Conservation (phyloP, 371 early-diverging fungal species). For the Zopfochytrium polystomum region DNA sequence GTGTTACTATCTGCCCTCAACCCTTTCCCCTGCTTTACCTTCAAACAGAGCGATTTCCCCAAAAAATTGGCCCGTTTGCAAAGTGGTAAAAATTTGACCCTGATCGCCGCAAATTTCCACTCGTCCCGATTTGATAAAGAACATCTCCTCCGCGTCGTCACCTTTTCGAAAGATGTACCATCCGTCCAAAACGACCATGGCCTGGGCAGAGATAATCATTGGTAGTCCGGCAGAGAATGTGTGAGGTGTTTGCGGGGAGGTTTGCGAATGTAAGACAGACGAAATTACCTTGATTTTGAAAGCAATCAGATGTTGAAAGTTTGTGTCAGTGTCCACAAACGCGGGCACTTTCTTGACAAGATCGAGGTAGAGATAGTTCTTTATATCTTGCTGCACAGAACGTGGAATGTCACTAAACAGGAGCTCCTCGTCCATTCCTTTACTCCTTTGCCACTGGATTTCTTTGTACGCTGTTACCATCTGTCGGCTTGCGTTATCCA, state of each 20-base stretch:
- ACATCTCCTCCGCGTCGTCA: constrained; percentile 42
- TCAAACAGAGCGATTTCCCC: constrained; percentile 43
- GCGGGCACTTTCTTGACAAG: constrained; percentile 36
- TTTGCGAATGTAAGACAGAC: background rate
- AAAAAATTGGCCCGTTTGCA: constrained; percentile 34
- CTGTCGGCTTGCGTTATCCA: too few relatives aligned
- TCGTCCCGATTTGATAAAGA: constrained; percentile 36
- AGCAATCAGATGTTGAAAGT: constrained; percentile 31
- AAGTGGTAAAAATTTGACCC: constrained; percentile 24
- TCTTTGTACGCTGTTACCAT: constrained; percentile 37
- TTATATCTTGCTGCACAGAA: constrained; percentile 38
- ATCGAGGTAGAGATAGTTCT: constrained; percentile 39
- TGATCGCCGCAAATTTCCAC: constrained; percentile 33
- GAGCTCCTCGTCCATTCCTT: constrained; percentile 37
- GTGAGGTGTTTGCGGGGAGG: too few relatives aligned
- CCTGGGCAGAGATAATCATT: background rate
- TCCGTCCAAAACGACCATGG: constrained; percentile 23
- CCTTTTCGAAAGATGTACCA: constrained; percentile 39
- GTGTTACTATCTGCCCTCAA: background rate
- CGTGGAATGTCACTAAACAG: constrained; percentile 37
- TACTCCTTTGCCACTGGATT: constrained; percentile 36
- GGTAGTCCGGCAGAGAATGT: too few relatives aligned
- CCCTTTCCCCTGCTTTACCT: constrained; percentile 16
- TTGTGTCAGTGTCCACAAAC: constrained; percentile 28
- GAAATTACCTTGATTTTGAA: constrained; percentile 40